Evolutionary conservation across 805 yeast species (phyloP).

Genomic region (Candida ortonii): DNA sequence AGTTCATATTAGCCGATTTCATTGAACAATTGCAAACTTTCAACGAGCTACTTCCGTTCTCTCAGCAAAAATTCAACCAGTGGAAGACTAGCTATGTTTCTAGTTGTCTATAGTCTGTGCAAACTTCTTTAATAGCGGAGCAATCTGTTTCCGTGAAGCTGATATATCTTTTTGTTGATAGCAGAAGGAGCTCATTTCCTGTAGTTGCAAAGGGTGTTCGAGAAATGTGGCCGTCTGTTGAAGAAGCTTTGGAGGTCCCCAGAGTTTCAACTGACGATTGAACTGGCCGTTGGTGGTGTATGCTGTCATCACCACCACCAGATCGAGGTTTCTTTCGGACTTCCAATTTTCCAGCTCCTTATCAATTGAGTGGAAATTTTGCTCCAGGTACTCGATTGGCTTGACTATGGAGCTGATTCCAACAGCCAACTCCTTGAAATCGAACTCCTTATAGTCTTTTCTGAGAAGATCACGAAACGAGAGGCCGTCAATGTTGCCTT

Average conservation of each 20-base stretch:
- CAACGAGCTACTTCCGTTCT: slow-evolving; percentile 36
- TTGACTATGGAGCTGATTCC: slow-evolving; percentile 81
- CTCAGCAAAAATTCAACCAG: slow-evolving; percentile 19
- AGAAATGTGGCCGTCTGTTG: slow-evolving; percentile 16
- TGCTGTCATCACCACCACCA: slow-evolving; percentile 49
- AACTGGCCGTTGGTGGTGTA: slow-evolving; percentile 31
- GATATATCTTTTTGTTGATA: slow-evolving; percentile 48
- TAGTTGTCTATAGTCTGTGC: slow-evolving; percentile 9
- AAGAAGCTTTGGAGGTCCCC: slow-evolving; percentile 16
- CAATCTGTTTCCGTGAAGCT: slow-evolving; percentile 86
- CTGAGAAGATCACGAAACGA: slow-evolving; percentile 58
- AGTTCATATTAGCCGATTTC: slow-evolving; percentile 33
- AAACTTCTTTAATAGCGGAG: slow-evolving; percentile 48
- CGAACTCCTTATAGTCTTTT: slow-evolving; percentile 83
- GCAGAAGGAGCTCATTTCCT: slow-evolving; percentile 3
- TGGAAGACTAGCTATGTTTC: slow-evolving; percentile 33
- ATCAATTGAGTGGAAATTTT: slow-evolving; percentile 20
- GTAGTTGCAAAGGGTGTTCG: slow-evolving; percentile 27
- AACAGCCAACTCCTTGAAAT: slow-evolving; percentile 36
- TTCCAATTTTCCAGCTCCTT: slow-evolving; percentile 24
- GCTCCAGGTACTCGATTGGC: slow-evolving; percentile 51
- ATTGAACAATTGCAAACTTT: slow-evolving; percentile 24
- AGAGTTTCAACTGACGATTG: slow-evolving; percentile 43
- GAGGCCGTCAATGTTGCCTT: slow-evolving; percentile 63
- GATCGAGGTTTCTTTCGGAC: slow-evolving; percentile 35